phyloP scores from a whole-genome alignment of 2,329 filamentous ascomycete genomes.

The Xylariales sp. region DNA sequence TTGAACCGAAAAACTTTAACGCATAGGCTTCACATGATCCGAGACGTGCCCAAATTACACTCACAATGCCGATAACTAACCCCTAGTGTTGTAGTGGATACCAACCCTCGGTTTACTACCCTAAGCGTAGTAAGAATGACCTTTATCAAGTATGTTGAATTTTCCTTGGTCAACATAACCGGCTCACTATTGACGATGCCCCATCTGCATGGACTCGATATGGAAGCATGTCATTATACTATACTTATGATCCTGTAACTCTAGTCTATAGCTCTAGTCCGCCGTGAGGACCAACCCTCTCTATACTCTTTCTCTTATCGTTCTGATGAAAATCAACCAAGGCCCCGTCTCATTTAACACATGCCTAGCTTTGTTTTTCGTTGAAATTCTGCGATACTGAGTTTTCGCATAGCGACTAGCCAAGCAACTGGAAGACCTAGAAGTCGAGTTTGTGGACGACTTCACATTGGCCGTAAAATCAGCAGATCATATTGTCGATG shows the following conservation, averaged over 20 bases:
- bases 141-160: conserved; percentile 76
- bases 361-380: background rate
- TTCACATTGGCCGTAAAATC: conserved; percentile 74
- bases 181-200: background rate
- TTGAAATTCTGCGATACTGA: conserved; percentile 30
- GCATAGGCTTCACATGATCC: background rate
- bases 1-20: background rate
- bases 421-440: conserved; percentile 85
- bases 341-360: background rate
- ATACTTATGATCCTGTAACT: conserved; percentile 5
- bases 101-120: conserved; percentile 88
- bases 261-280: conserved; percentile 21
- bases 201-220: background rate
- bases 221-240: conserved; percentile 14
- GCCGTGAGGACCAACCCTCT: background rate
- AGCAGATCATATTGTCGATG: conserved; percentile 87
- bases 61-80: background rate
- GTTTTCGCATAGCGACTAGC: conserved; percentile 72
- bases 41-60: background rate
- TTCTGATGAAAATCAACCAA: background rate
- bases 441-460: conserved; percentile 85
- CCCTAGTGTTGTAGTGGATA: conserved; percentile 71
- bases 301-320: conserved; percentile 1
- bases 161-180: background rate
- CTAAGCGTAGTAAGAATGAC: conserved; percentile 90